Percentiles rank a stretch among this genome's conserved stretches.
Conservation (phyloP, 169 alveolate genomes). For the Cryptosporidium ubiquitum region DNA sequence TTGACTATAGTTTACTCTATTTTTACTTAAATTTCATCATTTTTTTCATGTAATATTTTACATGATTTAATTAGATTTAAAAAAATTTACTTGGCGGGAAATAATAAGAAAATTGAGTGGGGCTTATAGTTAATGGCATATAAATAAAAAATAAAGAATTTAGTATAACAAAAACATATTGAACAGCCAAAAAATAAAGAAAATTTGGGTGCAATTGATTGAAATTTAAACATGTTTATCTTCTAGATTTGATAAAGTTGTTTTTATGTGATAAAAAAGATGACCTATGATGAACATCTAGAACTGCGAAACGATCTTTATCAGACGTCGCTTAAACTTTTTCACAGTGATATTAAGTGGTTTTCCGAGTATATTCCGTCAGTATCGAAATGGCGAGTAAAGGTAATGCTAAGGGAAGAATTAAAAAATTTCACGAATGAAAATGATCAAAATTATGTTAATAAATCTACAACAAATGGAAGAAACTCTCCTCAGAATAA, state of each 20-base stretch:
- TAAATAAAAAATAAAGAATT: background rate
- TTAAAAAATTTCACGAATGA: background rate
- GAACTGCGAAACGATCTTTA: conserved; percentile 43
- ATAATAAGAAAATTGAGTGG: background rate
- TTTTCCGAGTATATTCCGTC: conserved; percentile 66
- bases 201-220: background rate
- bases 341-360: conserved; percentile 52
- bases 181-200: background rate
- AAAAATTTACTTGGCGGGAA: background rate
- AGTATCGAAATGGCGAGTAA: conserved; percentile 57
- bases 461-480: background rate
- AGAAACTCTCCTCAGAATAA: background rate
- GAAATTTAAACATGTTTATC: background rate
- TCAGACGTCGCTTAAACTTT: conserved; percentile 34
- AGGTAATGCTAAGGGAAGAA: conserved; percentile 13
- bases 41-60: too few relatives aligned
- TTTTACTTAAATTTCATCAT: too few relatives aligned
- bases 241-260: background rate
- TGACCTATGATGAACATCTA: conserved; percentile 42
- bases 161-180: background rate
- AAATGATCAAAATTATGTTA: background rate
- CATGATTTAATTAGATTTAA: too few relatives aligned
- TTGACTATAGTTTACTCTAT: too few relatives aligned
- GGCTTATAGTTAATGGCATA: background rate
- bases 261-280: background rate